A percentile compares a stretch with the other conserved stretches of the same genome.
Conservation (phyloP, 176 grass and related monocot genomes). For the Hordeum marinum region DNA sequence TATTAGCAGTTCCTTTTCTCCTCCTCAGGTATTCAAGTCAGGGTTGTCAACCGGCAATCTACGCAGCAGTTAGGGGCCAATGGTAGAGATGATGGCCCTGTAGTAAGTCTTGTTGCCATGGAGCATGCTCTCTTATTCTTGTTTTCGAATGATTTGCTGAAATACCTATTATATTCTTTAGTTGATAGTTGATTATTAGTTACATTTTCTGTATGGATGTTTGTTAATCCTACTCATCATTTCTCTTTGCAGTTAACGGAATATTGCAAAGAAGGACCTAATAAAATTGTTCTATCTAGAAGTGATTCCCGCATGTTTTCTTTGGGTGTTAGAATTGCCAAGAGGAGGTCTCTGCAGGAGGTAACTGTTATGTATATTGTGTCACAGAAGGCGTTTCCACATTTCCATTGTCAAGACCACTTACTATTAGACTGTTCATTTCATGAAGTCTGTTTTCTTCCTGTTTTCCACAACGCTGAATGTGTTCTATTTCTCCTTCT, state of each 20-base stretch:
- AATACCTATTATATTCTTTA: neutral
- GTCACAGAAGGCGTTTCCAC: neutral
- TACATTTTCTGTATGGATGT: conserved; percentile 4
- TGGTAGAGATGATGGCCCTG: conserved; percentile 67
- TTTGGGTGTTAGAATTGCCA: conserved; percentile 74
- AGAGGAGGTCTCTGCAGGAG: conserved; percentile 51
- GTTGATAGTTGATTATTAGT: neutral
- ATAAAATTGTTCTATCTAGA: conserved; percentile 60
- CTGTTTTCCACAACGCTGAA: neutral
- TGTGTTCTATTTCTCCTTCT: neutral
- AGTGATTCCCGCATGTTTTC: conserved; percentile 60
- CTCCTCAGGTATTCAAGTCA: conserved; percentile 52
- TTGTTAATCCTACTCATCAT: neutral
- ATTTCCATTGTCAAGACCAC: neutral
- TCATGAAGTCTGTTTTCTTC: neutral
- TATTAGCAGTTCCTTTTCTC: conserved; percentile 21
- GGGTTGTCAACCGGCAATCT: conserved; percentile 43
- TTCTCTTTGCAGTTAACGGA: conserved; percentile 39
- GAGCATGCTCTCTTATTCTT: conserved; percentile 11
- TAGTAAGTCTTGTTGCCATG: conserved; percentile 50
- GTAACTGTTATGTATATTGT: conserved; percentile 19
- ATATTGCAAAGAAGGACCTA: conserved; percentile 48
- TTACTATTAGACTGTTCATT: neutral
- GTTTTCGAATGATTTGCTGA: neutral
- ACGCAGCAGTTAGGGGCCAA: conserved; percentile 58